These are phyloP conservation scores for Phytophthora meadii DNA, from an alignment of 352 stramenopile genomes.

Conservation along the genomic window DNA sequence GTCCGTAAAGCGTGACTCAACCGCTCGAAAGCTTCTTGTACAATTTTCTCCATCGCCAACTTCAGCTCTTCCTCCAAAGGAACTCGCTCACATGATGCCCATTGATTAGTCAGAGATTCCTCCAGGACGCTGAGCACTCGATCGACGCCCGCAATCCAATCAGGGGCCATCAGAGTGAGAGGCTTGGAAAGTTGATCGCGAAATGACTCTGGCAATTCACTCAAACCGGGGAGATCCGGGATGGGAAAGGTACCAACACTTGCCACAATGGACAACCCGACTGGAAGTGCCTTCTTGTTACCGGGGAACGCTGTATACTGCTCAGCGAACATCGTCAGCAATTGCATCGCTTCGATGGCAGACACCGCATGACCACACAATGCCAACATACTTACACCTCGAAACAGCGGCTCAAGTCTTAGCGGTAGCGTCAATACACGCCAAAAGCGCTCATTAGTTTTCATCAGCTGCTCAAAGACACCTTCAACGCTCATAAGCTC, in stretches of 20 bases:
- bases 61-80: slow-evolving; percentile 21
- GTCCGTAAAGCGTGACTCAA: slow-evolving; percentile 23
- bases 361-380: slow-evolving; percentile 14
- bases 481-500: slow-evolving; percentile 32
- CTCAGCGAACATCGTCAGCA: slow-evolving; percentile 26
- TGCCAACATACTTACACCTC: slow-evolving; percentile 29
- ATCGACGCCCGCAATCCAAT: slow-evolving; percentile 22
- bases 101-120: slow-evolving; percentile 20
- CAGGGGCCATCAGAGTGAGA: slow-evolving; percentile 11
- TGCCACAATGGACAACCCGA: slow-evolving; percentile 23
- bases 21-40: slow-evolving; percentile 28
- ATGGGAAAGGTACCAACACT: slow-evolving; percentile 22
- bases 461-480: slow-evolving; percentile 24
- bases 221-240: slow-evolving; percentile 4
- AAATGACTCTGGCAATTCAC: slow-evolving; percentile 12
- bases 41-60: slow-evolving; percentile 5
- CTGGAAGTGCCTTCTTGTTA: slow-evolving; percentile 8
- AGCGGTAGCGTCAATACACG: slow-evolving; percentile 35
- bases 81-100: slow-evolving; percentile 21
- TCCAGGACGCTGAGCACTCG: slow-evolving; percentile 29
- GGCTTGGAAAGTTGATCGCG: slow-evolving; percentile 12
- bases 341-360: slow-evolving; percentile 22
- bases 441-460: slow-evolving; percentile 19
- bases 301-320: slow-evolving; percentile 6
- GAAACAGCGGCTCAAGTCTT: slow-evolving; percentile 34